A percentile compares a stretch with the other conserved stretches of the same genome.
Evolutionary conservation across 1,284 basidiomycete species (phyloP).

Genomic region (Malassezia arunalokei): DNA sequence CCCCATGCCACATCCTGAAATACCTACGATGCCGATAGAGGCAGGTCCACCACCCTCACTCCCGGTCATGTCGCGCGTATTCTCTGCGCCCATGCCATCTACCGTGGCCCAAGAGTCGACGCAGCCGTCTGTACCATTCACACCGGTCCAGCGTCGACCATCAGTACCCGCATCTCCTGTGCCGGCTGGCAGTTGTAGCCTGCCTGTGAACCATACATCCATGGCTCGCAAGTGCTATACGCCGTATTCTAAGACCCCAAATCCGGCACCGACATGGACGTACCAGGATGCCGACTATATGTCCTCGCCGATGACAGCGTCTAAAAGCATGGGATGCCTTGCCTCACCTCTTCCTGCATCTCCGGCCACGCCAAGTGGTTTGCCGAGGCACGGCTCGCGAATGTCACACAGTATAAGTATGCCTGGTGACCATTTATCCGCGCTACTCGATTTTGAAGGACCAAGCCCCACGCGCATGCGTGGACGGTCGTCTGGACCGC

Average conservation of each 20-base stretch:
- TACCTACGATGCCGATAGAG: neutral
- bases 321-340: slow-evolving; percentile 27
- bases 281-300: slow-evolving; percentile 4
- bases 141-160: neutral
- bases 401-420: slow-evolving; percentile 12
- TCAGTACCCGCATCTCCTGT: slow-evolving; percentile 27
- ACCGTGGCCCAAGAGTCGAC: slow-evolving; percentile 12
- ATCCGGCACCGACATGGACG: neutral
- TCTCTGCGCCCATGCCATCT: slow-evolving; percentile 20
- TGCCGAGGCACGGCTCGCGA: neutral
- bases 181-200: slow-evolving; percentile 1
- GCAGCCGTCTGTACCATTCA: neutral
- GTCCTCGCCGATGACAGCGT: slow-evolving; percentile 22
- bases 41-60: slow-evolving; percentile 14
- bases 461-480: slow-evolving; percentile 16
- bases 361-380: slow-evolving; percentile 9
- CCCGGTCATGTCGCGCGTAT: slow-evolving; percentile 19
- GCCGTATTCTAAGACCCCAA: slow-evolving; percentile 8
- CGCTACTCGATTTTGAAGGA: slow-evolving; percentile 18
- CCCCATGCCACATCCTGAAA: neutral
- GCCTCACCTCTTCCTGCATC: slow-evolving; percentile 21
- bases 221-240: slow-evolving; percentile 15
- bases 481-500: slow-evolving; percentile 22
- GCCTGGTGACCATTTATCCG: slow-evolving; percentile 16
- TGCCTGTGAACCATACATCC: slow-evolving; percentile 8